Conservation (phyloP, 306 rosid genomes). For the Ziziphus jujuba region DNA sequence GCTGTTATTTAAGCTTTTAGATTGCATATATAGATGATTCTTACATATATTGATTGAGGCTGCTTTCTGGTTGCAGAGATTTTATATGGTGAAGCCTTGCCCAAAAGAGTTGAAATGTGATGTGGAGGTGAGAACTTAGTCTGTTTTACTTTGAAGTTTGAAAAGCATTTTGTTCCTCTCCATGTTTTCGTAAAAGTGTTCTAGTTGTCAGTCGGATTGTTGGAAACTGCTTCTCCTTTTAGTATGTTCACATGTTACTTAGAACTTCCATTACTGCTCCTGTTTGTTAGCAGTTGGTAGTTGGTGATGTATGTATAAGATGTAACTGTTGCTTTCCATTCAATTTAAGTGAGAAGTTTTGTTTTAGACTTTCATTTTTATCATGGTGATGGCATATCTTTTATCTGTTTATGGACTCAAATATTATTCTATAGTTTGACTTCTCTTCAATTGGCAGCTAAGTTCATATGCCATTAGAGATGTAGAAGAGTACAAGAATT, state of each 20-base stretch:
- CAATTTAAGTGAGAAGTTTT: not conserved
- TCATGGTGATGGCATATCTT: not conserved
- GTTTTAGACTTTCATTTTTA: no score
- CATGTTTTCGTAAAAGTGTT: not conserved
- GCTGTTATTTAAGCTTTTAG: conserved; percentile 8
- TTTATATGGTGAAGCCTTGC: conserved; percentile 89
- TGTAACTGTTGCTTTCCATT: not conserved
- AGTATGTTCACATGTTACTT: no score
- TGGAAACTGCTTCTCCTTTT: no score
- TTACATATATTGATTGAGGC: conserved; percentile 1
- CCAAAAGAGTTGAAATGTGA: conserved; percentile 95
- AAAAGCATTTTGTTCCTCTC: not conserved
- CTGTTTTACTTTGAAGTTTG: conserved; percentile 2
- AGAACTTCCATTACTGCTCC: no score
- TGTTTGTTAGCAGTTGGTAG: not conserved
- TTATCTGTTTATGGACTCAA: conserved; percentile 11
- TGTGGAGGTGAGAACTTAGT: conserved; percentile 70
- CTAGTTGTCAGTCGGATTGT: no score
- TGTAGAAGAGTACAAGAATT: conserved; percentile 91
- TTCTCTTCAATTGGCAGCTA: conserved; percentile 47
- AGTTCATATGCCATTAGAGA: conserved; percentile 91
- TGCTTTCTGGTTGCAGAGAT: conserved; percentile 65
- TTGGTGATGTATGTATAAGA: not conserved
- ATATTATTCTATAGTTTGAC: not conserved
- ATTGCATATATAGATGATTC: not conserved